Conservation (phyloP, 2,329 filamentous ascomycete genomes). For the Zelopaecilomyces penicillatus region DNA sequence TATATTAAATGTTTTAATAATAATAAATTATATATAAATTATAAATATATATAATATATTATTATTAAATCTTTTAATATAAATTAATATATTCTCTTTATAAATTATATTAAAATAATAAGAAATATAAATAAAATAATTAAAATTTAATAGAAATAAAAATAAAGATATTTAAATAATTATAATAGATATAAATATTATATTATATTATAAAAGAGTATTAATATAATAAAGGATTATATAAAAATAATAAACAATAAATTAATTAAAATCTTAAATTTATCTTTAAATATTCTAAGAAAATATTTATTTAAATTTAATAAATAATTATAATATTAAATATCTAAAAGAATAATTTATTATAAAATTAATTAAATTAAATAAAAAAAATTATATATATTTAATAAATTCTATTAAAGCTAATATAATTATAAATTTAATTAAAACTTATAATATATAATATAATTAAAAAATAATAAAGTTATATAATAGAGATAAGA, state of each 20-base stretch:
- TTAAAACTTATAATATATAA: no score
- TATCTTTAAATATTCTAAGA: background rate
- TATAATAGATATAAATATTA: background rate
- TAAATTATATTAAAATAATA: background rate
- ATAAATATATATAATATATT: background rate
- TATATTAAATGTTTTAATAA: background rate
- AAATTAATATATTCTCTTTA: background rate
- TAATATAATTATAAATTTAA: no score
- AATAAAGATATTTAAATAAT: background rate
- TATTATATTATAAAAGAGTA: background rate
- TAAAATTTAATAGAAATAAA: background rate
- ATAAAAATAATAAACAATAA: no score
- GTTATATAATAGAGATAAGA: no score
- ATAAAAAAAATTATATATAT: background rate
- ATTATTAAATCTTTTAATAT: background rate
- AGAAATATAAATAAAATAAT: background rate
- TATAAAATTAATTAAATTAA: background rate
- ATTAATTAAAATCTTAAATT: background rate
- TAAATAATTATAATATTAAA: background rate
- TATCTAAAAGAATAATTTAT: background rate
- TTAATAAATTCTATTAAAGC: background rate
- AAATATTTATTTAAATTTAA: background rate
- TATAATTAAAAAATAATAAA: no score
- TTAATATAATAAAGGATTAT: background rate
- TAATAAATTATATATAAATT: background rate